Evolutionary conservation across 352 stramenopile genomes (phyloP), one percentile per base, ranked within the genome.

Genomic region (Phytopythium montanum): DNA sequence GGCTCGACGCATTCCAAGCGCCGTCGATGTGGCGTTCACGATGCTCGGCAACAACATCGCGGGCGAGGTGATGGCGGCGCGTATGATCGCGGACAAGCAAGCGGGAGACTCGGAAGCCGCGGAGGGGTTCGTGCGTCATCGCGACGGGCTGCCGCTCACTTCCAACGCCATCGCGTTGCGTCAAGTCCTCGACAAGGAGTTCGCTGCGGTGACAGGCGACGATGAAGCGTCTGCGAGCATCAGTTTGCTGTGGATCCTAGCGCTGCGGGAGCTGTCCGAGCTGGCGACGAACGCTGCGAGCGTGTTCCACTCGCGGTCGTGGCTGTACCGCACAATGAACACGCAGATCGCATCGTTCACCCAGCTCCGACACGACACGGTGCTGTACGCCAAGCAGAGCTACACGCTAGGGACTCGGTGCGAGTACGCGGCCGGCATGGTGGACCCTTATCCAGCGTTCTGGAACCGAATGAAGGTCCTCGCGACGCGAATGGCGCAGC

Each of bases 321-420:
- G 64, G 60, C 50, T 61, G n/a, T 28, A 38, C 2, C 60, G 56
- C 5, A 52, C 62, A 49, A 71, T 68, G 60, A 68, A 67, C 28
- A 66, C 58, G 28, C 65, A 69, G 26, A 29, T 72, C 8, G 61
- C 53, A 0, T 69, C 61, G 5, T 69, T 69, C 25, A 59, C 61
- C 1, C 61, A 69, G 38, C 54, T 72, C 25, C 61, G 57, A 21
- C 61, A 72, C 38, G 65, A 69, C 14, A 56, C 65, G 12, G 56
- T 64, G 34, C 61, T 69, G 14, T 72, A 72, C 19, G 48, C 65
- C 1, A 72, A 72, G 39, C 53, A 68, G 54, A 61, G 64, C 38
- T 64, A 60, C 36, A 62, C 60, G n/a, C 26, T 46, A 18, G 50
- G 42, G 8, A 36, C 42, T 23, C 18, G 31, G n/a, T 71, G 60